Base-by-base conservation (phyloP, 441 rosid species). In the Populus hybrid region DNA sequence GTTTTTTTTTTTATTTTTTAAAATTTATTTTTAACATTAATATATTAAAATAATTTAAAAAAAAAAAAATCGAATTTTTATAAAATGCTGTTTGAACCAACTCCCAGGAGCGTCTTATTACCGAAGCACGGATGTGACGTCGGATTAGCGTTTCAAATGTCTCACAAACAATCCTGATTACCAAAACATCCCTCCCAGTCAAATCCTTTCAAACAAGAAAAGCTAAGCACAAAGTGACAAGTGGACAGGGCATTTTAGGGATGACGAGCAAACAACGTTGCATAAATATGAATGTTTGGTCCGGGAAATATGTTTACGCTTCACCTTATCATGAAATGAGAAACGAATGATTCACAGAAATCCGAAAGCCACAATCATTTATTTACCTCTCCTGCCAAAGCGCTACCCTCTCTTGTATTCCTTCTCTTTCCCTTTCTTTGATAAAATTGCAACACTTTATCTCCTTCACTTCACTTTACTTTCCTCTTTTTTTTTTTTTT, bases 271-370 rank as follows among this genome's bases (percentile, higher is more conserved):
- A 14, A 57, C 57, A 28, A 24, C 8, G 3, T 36, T 63, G 68
- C 77, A 82, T 84, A 87, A 79, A 84, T 84, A 10, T 8, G 78
- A 73, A 70, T 0, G 66, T 38, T 35, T 68, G 81, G 8, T 1
- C 14, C 3, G 5, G 0, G 57, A 10, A 42, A 67, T 21, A 0
- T 75, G 68, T 83, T 79, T 77, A 82, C 68, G 61, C 61, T 40
- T 72, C 28, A 71, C 76, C 81, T 84, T 69, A 86, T 82, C 87
- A 68, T 21, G 70, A 59, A 77, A 21, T 34, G 46, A 34, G 34
- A 70, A 78, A 81, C 83, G 83, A 75, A 71, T 78, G 88, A 84
- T 80, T 74, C 74, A 34, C 21, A 74, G 75, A 70, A 78, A 72
- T 69, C 80, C 83, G 82, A 81, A 72, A 82, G 84, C 81, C 77